Percentiles rank a stretch among this genome's conserved stretches.
Evolutionary conservation across 1,139 yeast genomes (phyloP).

Genomic region (Saccharomyces hybrid): DNA sequence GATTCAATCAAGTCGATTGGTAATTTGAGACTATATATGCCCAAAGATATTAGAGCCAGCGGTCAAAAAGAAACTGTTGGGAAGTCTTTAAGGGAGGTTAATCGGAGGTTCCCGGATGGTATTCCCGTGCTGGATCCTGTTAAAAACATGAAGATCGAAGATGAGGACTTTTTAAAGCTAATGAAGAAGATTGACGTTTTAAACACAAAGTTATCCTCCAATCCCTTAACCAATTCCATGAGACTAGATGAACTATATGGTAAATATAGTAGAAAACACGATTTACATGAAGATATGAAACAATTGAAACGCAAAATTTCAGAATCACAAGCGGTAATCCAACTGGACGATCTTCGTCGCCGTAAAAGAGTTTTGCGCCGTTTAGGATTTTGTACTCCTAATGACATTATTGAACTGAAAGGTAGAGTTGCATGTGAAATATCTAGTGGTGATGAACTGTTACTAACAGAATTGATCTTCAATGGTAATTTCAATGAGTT

Average conservation of each 20-base stretch:
- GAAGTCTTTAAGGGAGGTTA: conserved; percentile 72
- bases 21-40: conserved; percentile 72
- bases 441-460: conserved; percentile 86
- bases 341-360: conserved; percentile 85
- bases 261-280: conserved; percentile 57
- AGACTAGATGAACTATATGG: conserved; percentile 56
- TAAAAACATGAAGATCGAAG: conserved; percentile 84
- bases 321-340: conserved; percentile 87
- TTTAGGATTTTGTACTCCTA: conserved; percentile 72
- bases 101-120: conserved; percentile 81
- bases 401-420: conserved; percentile 85
- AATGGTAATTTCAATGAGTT: conserved; percentile 90
- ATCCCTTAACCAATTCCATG: conserved; percentile 63
- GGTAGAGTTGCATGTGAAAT: conserved; percentile 97
- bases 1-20: conserved; percentile 69
- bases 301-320: conserved; percentile 54
- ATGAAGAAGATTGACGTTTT: conserved; percentile 74
- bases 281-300: conserved; percentile 54
- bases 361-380: conserved; percentile 85
- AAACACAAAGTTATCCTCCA: conserved; percentile 61
- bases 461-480: conserved; percentile 85
- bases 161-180: conserved; percentile 62
- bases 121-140: conserved; percentile 85
- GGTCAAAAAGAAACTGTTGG: conserved; percentile 67
- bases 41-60: conserved; percentile 66